A percentile compares a stretch with the other conserved stretches of the same genome.
Evolutionary conservation across 2,329 filamentous ascomycete genomes (phyloP).

Genomic region (Sordariomycetes sp.): DNA sequence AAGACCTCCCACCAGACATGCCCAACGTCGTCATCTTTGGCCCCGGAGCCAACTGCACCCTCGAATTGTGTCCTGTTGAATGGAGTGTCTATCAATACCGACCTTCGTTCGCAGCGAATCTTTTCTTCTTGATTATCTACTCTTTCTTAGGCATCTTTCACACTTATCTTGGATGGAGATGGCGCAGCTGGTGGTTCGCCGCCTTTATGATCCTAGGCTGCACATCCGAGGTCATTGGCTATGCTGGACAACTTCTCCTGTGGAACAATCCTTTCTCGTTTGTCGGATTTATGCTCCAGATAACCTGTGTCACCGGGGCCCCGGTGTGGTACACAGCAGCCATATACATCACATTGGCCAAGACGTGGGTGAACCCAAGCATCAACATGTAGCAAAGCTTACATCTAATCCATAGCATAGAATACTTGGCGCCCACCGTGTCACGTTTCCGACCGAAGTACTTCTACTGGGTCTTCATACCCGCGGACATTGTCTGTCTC

Average conservation of each 20-base stretch:
- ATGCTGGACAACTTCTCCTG: slow-evolving; percentile 47
- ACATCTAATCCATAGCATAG: slow-evolving; percentile 21
- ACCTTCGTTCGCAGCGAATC: slow-evolving; percentile 31
- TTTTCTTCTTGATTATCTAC: slow-evolving; percentile 31
- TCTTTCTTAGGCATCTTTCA: slow-evolving; percentile 36
- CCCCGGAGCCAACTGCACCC: slow-evolving; percentile 38
- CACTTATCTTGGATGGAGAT: slow-evolving; percentile 27
- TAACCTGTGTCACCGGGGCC: slow-evolving; percentile 33
- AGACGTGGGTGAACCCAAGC: slow-evolving; percentile 16
- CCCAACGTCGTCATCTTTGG: slow-evolving; percentile 24
- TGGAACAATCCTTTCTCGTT: slow-evolving; percentile 48
- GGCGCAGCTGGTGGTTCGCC: slow-evolving; percentile 33
- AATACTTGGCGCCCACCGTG: slow-evolving; percentile 25
- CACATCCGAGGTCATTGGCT: slow-evolving; percentile 51
- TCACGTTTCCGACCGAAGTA: slow-evolving; percentile 29
- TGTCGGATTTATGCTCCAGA: slow-evolving; percentile 53
- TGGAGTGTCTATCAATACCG: slow-evolving; percentile 37
- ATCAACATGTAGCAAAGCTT: background rate
- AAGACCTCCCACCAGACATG: background rate
- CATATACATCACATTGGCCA: slow-evolving; percentile 52
- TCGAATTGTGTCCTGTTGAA: slow-evolving; percentile 34
- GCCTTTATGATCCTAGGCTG: slow-evolving; percentile 43
- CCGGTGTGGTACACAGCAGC: slow-evolving; percentile 42
- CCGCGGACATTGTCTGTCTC: slow-evolving; percentile 45
- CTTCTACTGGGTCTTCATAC: slow-evolving; percentile 38